Evolutionary conservation across 2,329 filamentous ascomycete genomes (phyloP), one percentile per base, ranked within the genome.

Genomic region (Calonectria pseudoreteaudii): DNA sequence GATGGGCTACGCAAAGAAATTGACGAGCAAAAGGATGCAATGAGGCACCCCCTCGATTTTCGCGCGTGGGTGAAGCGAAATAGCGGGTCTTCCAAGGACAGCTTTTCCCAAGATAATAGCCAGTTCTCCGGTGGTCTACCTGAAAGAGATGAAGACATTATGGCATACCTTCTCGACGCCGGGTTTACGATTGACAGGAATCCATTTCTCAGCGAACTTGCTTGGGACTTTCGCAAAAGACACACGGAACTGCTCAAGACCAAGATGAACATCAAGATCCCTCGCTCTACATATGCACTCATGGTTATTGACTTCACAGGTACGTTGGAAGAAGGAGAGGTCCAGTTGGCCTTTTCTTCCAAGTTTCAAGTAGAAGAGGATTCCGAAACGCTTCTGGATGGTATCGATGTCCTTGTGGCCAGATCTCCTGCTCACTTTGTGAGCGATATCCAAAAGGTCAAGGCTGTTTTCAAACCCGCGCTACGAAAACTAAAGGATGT

Each of bases 401-500:
- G 87, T 0, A 85, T 88, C 20, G 90, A 95, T 18, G 84, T 94
- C 0, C 85, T 96, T 0, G 92, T 96, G 0, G 91, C 92, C 0
- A 88, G 94, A 26, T 91, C 92, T 1, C 94, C 94, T 0, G 92
- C 93, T 0, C 91, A 95, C 79, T 90, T 93, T 28, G 86, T 88
- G 0, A 94, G 92, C 34, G 94, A 97, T 74, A 91, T 96, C 0
- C 94, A 96, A 78, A 93, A 89, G 70, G 92, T 93, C 10, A 88
- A 84, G 47, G 90, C 87, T 0, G 90, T 92, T 0, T 91, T 89
- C 73, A 88, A 86, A n/a, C 87, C 88, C 0, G 88, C 92, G 52
- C 85, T 96, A 0, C 90, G 92, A 4, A 90, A 91, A 3, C 83
- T 98, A 0, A 93, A 93, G 74, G 93, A 98, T 78, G 92, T 98